Base-by-base conservation (phyloP, 208 protist genomes). In the Trypanosoma platydactyli region DNA sequence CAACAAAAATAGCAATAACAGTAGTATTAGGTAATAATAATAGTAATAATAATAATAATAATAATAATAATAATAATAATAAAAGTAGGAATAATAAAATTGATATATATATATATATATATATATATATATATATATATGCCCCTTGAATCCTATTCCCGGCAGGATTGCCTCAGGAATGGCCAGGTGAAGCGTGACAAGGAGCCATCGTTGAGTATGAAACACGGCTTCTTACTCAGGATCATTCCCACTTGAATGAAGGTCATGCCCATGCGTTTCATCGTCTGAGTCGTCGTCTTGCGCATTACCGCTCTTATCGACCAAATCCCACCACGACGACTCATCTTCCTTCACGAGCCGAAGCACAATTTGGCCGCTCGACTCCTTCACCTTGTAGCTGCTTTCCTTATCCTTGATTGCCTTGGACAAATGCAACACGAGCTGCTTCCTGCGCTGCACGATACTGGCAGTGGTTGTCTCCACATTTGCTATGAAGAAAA, bases 241-340 rank as follows among this genome's bases (percentile, higher is more conserved):
- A 16, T 62, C 56, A 30, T 62, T 40, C 33, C 15, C 56, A 27
- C 41, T 29, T 50, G 6, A 29, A 25, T 15, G 13, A 24, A 16
- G 18, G 20, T 50, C 58, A 1, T 20, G 42, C 18, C 5, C 9
- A 38, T 66, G 64, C 29, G 58, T 53, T 18, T 76, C 69, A 18
- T 59, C 65, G 5, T 69, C 69, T 12, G 48, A 51, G 13, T 75
- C 69, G 13, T 49, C 48, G 16, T 22, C 66, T 30, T 29, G 24
- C 27, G 46, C 38, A 25, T 60, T 54, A 20, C 35, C 40, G n/a
- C 59, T 71, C 20, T 79, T 83, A n/a, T 74, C 68, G 42, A 75
- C 78, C 42, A 93, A 64, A 15, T 94, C 88, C 29, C 71, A 69
- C 85, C 88, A 94, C 24, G 76, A 68, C 15, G 58, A 76, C 25